Base-by-base conservation (phyloP, 1,139 yeast species). In the Groenewaldozyma auringiensis region DNA sequence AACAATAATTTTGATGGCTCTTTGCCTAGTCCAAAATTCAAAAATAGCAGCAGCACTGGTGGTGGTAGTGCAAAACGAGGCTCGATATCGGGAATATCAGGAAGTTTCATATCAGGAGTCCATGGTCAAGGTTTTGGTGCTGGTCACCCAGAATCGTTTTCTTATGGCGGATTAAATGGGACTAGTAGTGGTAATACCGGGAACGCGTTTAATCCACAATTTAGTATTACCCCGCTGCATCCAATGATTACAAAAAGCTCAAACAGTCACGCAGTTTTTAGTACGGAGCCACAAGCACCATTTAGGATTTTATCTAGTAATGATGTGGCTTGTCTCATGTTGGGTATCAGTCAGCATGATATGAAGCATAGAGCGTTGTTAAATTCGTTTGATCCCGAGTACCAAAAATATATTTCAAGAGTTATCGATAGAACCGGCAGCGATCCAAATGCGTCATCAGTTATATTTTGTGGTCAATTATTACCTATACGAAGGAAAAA, bases 241-340 rank as follows among this genome's bases (percentile, higher is more conserved):
- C 62, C 64, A 4, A 52, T 59, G 13, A 56, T 66, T 3, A 53
- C 64, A 1, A 63, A 62, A 33, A 57, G 54, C 40, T 50, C 63
- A 13, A 46, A 58, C 2, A 54, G 54, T 38, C 65, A 36, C 59
- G 92, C 95, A 0, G 83, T 88, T 3, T 83, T 89, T 62, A 87
- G 96, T 0, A 85, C 94, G 37, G 80, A 78, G 11, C 68, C 76
- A 17, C 78, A 75, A n/a, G 72, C 76, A 42, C 96, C 96, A 0
- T 89, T 94, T 87, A 66, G 72, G 18, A 76, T 89, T 40, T 78
- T 78, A 55, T 89, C 94, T 4, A 89, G 94, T 6, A 89, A 89
- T 59, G 96, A 89, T 64, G 70, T 87, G 55, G 95, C 96, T 0
- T 84, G 95, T 59, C 71, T 87, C 52, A 80, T 85, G 70, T 85